Evolutionary conservation across 345 rosid genomes (phyloP).

Genomic region (Populus davidiana): DNA sequence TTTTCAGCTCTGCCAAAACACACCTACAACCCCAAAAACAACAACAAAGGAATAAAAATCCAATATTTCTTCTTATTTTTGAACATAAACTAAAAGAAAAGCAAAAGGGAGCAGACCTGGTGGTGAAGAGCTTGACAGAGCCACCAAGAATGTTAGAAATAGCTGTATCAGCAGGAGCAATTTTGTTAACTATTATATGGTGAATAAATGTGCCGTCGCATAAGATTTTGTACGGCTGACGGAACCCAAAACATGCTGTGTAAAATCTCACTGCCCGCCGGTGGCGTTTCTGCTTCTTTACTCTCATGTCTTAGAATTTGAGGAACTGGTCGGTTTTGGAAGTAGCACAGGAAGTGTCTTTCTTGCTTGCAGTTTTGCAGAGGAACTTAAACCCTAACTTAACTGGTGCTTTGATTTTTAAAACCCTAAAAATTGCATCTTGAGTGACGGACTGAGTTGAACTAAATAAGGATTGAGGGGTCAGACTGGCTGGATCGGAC

Average conservation of each 20-base stretch:
- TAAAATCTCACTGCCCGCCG: slow-evolving; percentile 69
- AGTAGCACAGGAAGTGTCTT: too few relatives aligned
- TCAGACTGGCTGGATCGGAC: too few relatives aligned
- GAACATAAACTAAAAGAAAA: background rate
- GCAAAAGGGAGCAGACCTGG: slow-evolving; percentile 41
- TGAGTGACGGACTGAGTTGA: too few relatives aligned
- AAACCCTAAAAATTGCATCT: too few relatives aligned
- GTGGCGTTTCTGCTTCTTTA: slow-evolving; percentile 78
- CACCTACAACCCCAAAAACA: slow-evolving; percentile 39
- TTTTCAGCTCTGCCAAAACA: slow-evolving; percentile 67
- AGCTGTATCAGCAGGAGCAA: slow-evolving; percentile 68
- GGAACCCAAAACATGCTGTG: slow-evolving; percentile 66
- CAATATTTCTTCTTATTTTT: background rate
- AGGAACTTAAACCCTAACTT: too few relatives aligned
- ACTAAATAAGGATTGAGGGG: too few relatives aligned
- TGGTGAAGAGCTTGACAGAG: slow-evolving; percentile 83
- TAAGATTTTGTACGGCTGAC: slow-evolving; percentile 74
- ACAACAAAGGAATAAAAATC: background rate
- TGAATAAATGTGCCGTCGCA: slow-evolving; percentile 86
- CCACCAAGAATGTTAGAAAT: slow-evolving; percentile 59
- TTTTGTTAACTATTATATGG: slow-evolving; percentile 49
- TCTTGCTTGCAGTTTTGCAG: too few relatives aligned
- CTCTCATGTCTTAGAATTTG: slow-evolving; percentile 48
- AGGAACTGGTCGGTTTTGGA: background rate
- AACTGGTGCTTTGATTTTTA: too few relatives aligned